Evolutionary conservation across 2,329 filamentous ascomycete species (phyloP), one percentile per base, ranked within the genome.

Genomic region (Cryphonectria nitschkei): DNA sequence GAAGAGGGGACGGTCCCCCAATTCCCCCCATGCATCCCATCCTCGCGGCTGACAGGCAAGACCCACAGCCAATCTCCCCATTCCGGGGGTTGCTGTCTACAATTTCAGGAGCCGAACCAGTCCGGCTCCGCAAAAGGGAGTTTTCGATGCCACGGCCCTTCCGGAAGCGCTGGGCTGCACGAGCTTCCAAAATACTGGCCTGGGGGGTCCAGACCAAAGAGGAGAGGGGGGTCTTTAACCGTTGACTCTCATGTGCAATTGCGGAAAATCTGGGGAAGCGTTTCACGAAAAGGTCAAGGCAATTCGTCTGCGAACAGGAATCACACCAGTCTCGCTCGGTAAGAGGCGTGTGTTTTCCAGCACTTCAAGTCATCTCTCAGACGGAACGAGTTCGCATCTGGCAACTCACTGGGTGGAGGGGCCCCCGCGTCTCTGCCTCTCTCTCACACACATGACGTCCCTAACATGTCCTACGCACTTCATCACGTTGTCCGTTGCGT

Each of bases 1-100:
- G 19, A 14, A 54, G 52, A 46, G 16, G 16, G 14, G 43, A 34
- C 34, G 43, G 2, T 19, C 46, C 46, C 46, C 46, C 46, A 46
- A 56, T 26, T 29, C n/a, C 29, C 22, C 54, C 32, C 32, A 39
- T 32, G 58, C 16, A 32, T 16, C 58, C 16, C 58, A 32, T 61
- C 58, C 58, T 26, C 32, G 58, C 34, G 58, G 34, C 58, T 61
- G 58, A 61, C 58, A 61, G 34, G 39, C 22, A 64, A 63, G 61
- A 16, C 39, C 61, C 61, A 64, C 61, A 64, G 19, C n/a, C 37
- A 64, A 64, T 64, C 61, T 64, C 61, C 37, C 39, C 61, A 29
- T 43, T 64, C 13, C 26, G 58, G 58, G 58, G 34, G 32, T 61
- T 61, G 58, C 32, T 22, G 2, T 61, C 2, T 61, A 61, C 34